Percentiles rank a stretch among this genome's conserved stretches.
phyloP scores from a whole-genome alignment of 192 early-diverging fungal species.

The Mortierella hygrophila region DNA sequence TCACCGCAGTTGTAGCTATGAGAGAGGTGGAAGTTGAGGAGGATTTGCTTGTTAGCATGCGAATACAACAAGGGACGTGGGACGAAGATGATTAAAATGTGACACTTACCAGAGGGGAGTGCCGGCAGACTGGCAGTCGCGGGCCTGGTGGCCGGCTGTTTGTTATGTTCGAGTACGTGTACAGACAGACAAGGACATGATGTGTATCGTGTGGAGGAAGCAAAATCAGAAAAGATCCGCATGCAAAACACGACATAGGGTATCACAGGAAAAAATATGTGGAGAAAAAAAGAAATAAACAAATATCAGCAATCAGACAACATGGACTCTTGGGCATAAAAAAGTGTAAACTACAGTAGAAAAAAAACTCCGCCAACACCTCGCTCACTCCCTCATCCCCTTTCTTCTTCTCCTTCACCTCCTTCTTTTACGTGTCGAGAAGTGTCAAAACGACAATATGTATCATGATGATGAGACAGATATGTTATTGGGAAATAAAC shows the following conservation, averaged over 20 bases:
- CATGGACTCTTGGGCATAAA: neutral
- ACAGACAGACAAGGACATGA: neutral
- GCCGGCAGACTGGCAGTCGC: slow-evolving; percentile 61
- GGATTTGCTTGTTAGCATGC: neutral
- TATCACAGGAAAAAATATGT: slow-evolving; percentile 5
- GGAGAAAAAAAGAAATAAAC: slow-evolving; percentile 14
- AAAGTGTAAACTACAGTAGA: neutral
- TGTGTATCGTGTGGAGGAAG: neutral
- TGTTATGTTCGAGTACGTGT: neutral
- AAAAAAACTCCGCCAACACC: slow-evolving; percentile 10
- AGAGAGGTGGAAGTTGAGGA: no score
- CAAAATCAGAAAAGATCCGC: neutral
- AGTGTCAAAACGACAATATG: slow-evolving; percentile 9
- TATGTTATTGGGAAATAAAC: slow-evolving; percentile 32
- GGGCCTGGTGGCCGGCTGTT: slow-evolving; percentile 67
- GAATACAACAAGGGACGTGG: neutral
- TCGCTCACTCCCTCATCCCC: slow-evolving; percentile 8
- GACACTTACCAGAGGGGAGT: slow-evolving; percentile 63
- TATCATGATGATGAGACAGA: slow-evolving; percentile 6
- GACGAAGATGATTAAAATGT: neutral
- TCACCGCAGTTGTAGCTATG: slow-evolving; percentile 68
- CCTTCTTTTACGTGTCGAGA: slow-evolving; percentile 9
- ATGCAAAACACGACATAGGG: slow-evolving; percentile 9
- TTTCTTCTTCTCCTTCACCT: slow-evolving; percentile 13
- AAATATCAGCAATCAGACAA: slow-evolving; percentile 31